Conservation (phyloP, 148 eudicot genomes). For the Persicaria tinctoria region DNA sequence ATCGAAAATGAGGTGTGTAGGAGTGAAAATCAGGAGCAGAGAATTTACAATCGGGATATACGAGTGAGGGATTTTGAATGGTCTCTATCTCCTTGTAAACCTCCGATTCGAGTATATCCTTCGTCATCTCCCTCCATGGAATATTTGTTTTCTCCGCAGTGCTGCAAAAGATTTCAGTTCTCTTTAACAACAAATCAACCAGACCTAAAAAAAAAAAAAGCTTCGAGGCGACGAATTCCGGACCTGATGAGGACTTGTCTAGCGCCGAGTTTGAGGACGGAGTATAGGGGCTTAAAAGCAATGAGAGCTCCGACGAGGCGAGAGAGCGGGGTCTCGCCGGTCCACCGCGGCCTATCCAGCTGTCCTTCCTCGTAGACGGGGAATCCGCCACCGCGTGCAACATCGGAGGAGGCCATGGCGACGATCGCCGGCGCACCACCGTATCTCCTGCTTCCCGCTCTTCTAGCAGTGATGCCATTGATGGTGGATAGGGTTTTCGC, state of each 20-base stretch:
- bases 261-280: slow-evolving; percentile 77
- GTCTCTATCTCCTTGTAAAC: slow-evolving; percentile 76
- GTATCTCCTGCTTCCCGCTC: not conserved
- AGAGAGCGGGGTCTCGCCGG: slow-evolving; percentile 80
- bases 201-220: not conserved
- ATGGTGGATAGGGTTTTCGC: slow-evolving; percentile 4
- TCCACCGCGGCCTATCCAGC: slow-evolving; percentile 79
- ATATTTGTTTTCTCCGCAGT: slow-evolving; percentile 92
- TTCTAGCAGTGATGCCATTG: slow-evolving; percentile 2
- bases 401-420: slow-evolving; percentile 2
- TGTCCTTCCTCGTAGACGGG: slow-evolving; percentile 54
- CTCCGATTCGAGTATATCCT: slow-evolving; percentile 72
- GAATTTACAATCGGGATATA: slow-evolving; percentile 75
- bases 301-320: slow-evolving; percentile 75
- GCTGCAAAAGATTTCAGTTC: slow-evolving; percentile 34
- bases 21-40: not conserved
- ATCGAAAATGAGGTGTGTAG: not conserved
- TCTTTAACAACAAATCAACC: not conserved
- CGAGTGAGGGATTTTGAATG: slow-evolving; percentile 42
- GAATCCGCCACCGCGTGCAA: not conserved
- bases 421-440: not conserved
- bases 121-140: slow-evolving; percentile 93
- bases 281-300: slow-evolving; percentile 70
- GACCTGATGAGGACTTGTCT: slow-evolving; percentile 88
- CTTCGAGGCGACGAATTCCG: not conserved